Base-by-base conservation (phyloP, 2,329 filamentous ascomycete genomes). In the Alternaria brassicae region DNA sequence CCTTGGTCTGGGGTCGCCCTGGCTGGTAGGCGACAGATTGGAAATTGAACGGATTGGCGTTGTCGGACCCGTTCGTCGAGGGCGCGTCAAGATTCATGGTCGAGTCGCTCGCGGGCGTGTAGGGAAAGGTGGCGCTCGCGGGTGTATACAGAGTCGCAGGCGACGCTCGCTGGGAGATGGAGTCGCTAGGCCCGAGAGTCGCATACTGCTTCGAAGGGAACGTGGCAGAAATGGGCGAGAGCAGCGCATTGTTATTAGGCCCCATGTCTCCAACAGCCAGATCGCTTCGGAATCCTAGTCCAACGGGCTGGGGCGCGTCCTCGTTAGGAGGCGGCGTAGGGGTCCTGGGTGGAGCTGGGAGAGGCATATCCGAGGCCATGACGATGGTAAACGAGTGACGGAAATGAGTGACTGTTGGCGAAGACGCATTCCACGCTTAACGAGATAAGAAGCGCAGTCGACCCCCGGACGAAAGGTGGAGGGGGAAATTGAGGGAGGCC, bases 21-120 rank as follows among this genome's bases (percentile, higher is more conserved):
- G 78, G 79, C 53, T 75, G 76, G 66, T 84, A 84, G 62, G 79
- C 74, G 49, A 80, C 74, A 1, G 94, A 91, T 80, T 96, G 88
- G 79, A 98, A 98, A 80, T 98, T 98, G 86, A 99, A 98, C 0
- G 94, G 94, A 66, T 89, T 91, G 56, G 80, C 81, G 59, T 72
- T 76, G 40, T 78, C 74, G 10, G 72, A 72, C 7, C 69, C 70
- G 53, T 66, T 74, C 65, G 71, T 45, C 8, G 72, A 74, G 15
- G 72, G 66, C 25, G 65, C 60, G 19, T 75, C 74, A 12, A 65
- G 67, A 40, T 76, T 73, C 39, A 66, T 74, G 25, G 63, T 61
- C 2, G 66, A 56, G 30, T 64, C 65, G 53, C 68, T 77, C 45
- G 66, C 68, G 15, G 72, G 71, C 4, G 70, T 77, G 39, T 70